Evolutionary conservation across 2,329 filamentous ascomycete species (phyloP), one percentile per base, ranked within the genome.

Genomic region (Aspergillus unguis): DNA sequence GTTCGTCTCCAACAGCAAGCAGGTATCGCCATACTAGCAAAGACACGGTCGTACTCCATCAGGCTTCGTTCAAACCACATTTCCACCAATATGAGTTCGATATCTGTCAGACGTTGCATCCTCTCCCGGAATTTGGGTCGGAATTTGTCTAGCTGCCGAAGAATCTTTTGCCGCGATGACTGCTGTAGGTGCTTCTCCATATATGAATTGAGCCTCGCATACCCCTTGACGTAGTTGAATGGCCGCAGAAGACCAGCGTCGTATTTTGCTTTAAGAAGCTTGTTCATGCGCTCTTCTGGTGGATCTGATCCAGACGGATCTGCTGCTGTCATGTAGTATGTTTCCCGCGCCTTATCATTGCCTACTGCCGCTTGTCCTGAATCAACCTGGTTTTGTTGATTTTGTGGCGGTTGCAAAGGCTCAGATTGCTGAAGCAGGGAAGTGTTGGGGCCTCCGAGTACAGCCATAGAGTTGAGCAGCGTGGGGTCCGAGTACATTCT

Each of bases 41-140:
- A 99, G 1, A 99, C 92, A 31, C 94, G 90, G 66, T 99, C 94
- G 65, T 97, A 97, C 68, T 97, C 94, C 88, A 97, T 94, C 62
- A 99, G 75, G 58, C 89, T 94, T 65, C 88, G 85, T 72, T 99
- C 94, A 67, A 99, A 97, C 92, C 94, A 97, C 90, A 97, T 96
- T 74, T 99, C 94, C 8, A 97, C 92, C 54, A 92, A 85, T 28
- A 97, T 86, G 27, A 99, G 83, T 71, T 99, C 90, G 69, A 96
- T 88, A 71, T 99, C 94, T 2, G 90, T 96, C 66, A 97, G 77
- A 32, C 81, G 86, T 60, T 97, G 91, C 69, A 95, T 92, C 74
- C 95, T 91, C 72, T 97, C 92, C 57, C 94, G 83, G 66, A 99
- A 99, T 67, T 95, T 96, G 11, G 94, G 94, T 42, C 94, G 82